Evolutionary conservation across 2,329 filamentous ascomycete species (phyloP).

Genomic region (Ophiostoma perfectum): DNA sequence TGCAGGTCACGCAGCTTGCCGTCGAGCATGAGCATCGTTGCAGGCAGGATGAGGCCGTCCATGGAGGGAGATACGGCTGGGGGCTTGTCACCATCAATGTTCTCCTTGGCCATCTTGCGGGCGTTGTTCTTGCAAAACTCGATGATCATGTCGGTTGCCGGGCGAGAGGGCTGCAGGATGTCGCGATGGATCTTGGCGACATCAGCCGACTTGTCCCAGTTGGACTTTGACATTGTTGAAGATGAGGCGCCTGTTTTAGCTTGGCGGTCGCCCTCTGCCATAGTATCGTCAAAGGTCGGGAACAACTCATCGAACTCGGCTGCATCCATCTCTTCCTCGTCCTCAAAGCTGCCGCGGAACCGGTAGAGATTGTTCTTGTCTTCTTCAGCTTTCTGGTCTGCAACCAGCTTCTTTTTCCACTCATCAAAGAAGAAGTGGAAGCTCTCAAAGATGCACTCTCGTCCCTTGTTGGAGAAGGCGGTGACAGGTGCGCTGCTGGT

Average conservation of each 20-base stretch:
- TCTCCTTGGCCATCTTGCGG: constrained; percentile 34
- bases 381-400: constrained; percentile 70
- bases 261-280: neutral
- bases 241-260: constrained; percentile 43
- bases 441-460: constrained; percentile 56
- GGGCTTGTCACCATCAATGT: constrained; percentile 13
- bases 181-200: constrained; percentile 56
- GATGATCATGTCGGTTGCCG: constrained; percentile 40
- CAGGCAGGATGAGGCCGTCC: constrained; percentile 57
- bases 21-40: constrained; percentile 59
- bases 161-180: constrained; percentile 44
- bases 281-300: constrained; percentile 50
- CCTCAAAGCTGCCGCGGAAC: constrained; percentile 71
- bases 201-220: constrained; percentile 53
- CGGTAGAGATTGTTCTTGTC: constrained; percentile 73
- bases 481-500: constrained; percentile 37
- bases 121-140: constrained; percentile 43
- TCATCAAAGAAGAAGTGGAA: constrained; percentile 70
- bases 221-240: constrained; percentile 26
- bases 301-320: constrained; percentile 77
- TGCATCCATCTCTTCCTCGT: constrained; percentile 67
- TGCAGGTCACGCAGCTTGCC: constrained; percentile 44
- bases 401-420: constrained; percentile 72
- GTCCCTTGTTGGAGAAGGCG: constrained; percentile 39
- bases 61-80: constrained; percentile 29